Percentiles rank a stretch among this genome's conserved stretches.
Evolutionary conservation across 2,329 filamentous ascomycete species (phyloP).

Genomic region (Sporothrix pseudoabietina): DNA sequence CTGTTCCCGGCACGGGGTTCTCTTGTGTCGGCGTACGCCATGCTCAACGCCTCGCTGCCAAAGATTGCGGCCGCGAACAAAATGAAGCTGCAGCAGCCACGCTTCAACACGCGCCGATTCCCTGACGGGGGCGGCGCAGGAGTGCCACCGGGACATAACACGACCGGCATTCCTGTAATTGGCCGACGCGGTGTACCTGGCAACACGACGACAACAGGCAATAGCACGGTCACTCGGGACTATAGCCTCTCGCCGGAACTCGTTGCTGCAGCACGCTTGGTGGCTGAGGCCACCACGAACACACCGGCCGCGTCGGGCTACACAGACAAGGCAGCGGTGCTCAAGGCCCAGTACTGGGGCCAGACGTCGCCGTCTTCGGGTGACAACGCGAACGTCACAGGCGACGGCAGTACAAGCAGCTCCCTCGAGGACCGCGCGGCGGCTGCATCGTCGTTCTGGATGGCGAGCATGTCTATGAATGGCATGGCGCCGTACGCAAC

Average conservation of each 20-base stretch:
- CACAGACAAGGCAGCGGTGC: neutral
- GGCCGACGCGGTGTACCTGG: neutral
- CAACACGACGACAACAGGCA: neutral
- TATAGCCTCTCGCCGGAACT: neutral
- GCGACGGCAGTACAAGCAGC: no score
- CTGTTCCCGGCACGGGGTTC: neutral
- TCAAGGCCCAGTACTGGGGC: neutral
- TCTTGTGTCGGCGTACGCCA: neutral
- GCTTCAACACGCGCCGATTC: neutral
- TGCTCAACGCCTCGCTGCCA: neutral
- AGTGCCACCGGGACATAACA: neutral
- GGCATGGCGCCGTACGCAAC: constrained; percentile 44
- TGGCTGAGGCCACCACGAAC: neutral
- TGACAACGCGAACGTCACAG: no score
- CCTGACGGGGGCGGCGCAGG: neutral
- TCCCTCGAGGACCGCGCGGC: no score
- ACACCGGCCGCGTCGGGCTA: neutral
- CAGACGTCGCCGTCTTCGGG: no score
- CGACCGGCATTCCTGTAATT: neutral
- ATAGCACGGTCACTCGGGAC: neutral
- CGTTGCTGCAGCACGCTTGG: neutral
- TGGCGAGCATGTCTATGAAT: constrained; percentile 31
- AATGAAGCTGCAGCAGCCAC: constrained; percentile 2
- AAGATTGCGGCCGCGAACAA: neutral
- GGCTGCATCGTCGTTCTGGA: neutral